phyloP scores from a whole-genome alignment of 1,139 yeast species.

The Groenewaldozyma auringiensis region DNA sequence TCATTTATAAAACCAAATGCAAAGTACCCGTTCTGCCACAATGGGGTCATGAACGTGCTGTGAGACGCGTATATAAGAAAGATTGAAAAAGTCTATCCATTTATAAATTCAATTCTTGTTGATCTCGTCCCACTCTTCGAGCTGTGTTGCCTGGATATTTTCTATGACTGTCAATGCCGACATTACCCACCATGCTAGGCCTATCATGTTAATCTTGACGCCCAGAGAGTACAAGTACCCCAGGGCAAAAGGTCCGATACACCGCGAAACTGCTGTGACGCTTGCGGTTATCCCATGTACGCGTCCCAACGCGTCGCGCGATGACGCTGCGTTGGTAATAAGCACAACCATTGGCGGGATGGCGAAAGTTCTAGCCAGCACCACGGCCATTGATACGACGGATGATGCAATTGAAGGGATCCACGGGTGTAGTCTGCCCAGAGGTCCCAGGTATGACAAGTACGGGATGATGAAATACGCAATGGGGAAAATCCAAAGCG shows the following conservation, averaged over 20 bases:
- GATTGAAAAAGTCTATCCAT: too few species aligned
- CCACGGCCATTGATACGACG: conserved; percentile 15
- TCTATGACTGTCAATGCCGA: conserved; percentile 28
- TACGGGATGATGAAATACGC: conserved; percentile 47
- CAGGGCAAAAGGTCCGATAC: conserved; percentile 49
- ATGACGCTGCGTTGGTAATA: conserved; percentile 27
- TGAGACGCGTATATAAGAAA: conserved; percentile 46
- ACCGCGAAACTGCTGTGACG: conserved; percentile 47
- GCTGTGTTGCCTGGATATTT: conserved; percentile 19
- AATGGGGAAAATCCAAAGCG: conserved; percentile 42
- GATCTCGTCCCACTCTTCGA: conserved; percentile 25
- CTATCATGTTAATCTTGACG: conserved; percentile 37
- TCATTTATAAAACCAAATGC: conserved; percentile 13
- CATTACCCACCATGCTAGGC: conserved; percentile 47
- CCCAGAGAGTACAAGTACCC: conserved; percentile 45
- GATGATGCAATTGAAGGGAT: conserved; percentile 7
- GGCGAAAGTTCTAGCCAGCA: conserved; percentile 26
- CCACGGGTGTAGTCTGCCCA: conserved; percentile 1
- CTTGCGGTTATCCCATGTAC: conserved; percentile 28
- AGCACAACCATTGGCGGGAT: conserved; percentile 29
- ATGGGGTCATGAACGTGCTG: conserved; percentile 43
- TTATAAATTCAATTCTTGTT: not conserved
- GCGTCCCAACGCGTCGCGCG: conserved; percentile 24
- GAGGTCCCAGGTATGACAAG: conserved; percentile 38
- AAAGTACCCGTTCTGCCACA: conserved; percentile 11